A percentile compares a stretch with the other conserved stretches of the same genome.
These are phyloP conservation scores for Orbilia ellipsospora DNA, from an alignment of 2,329 filamentous ascomycete species.

Conservation along the genomic window DNA sequence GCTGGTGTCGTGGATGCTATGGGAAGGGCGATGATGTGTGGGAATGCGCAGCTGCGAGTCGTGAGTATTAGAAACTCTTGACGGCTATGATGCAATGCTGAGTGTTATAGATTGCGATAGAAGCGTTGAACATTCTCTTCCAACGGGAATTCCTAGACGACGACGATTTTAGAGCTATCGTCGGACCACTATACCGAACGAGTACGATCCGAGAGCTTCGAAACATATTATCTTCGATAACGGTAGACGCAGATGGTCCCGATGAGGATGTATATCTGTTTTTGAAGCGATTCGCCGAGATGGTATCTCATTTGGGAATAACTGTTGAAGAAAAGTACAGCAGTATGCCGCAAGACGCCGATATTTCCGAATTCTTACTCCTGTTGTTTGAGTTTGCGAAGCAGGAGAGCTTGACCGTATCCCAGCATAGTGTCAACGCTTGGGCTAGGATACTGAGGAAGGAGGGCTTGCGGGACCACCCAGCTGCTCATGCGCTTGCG, in stretches of 20 bases:
- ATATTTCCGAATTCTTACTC: slow-evolving; percentile 79
- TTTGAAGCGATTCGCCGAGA: slow-evolving; percentile 93
- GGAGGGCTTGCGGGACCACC: slow-evolving; percentile 74
- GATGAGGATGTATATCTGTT: slow-evolving; percentile 93
- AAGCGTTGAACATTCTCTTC: slow-evolving; percentile 85
- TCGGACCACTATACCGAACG: slow-evolving; percentile 81
- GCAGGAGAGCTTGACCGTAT: slow-evolving; percentile 88
- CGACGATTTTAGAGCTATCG: slow-evolving; percentile 80
- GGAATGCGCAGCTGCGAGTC: slow-evolving; percentile 78
- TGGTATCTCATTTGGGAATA: slow-evolving; percentile 84
- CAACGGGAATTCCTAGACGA: slow-evolving; percentile 78
- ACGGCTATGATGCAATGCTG: slow-evolving; percentile 31
- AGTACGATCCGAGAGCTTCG: slow-evolving; percentile 77
- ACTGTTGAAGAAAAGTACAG: slow-evolving; percentile 83
- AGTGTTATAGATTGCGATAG: slow-evolving; percentile 74
- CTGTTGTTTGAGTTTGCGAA: slow-evolving; percentile 82
- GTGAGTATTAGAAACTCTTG: slow-evolving; percentile 64
- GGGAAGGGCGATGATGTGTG: slow-evolving; percentile 75
- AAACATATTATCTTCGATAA: slow-evolving; percentile 81
- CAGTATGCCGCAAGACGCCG: slow-evolving; percentile 72
- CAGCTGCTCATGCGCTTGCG: slow-evolving; percentile 72
- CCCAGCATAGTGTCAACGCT: slow-evolving; percentile 88
- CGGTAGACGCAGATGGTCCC: slow-evolving; percentile 81
- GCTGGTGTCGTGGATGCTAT: slow-evolving; percentile 77
- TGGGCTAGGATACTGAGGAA: slow-evolving; percentile 86